Evolutionary conservation across 2,329 filamentous ascomycete genomes (phyloP).

Genomic region (Diaporthe citrichinensis): DNA sequence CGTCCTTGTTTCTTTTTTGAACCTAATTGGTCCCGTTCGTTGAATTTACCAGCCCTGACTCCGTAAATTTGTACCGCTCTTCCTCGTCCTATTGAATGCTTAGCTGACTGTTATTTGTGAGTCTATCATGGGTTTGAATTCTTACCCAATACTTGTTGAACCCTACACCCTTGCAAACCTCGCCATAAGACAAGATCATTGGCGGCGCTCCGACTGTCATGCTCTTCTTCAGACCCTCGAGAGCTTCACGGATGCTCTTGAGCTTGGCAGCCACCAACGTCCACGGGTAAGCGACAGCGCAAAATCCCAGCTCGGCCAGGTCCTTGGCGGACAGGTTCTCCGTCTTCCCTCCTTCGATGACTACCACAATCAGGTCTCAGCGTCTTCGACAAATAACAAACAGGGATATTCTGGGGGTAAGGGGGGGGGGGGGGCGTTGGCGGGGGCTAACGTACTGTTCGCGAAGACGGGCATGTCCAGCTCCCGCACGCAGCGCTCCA

Average conservation of each 20-base stretch:
- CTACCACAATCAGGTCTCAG: neutral
- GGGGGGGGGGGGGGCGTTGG: no score
- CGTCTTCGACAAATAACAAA: neutral
- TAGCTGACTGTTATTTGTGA: neutral
- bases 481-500: constrained; percentile 55
- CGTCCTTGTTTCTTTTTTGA: neutral
- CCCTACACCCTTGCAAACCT: neutral
- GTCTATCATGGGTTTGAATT: neutral
- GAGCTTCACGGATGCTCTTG: constrained; percentile 2
- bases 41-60: neutral
- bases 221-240: constrained; percentile 10
- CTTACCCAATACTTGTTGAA: constrained; percentile 9
- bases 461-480: constrained; percentile 57
- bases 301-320: constrained; percentile 54
- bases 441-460: no score
- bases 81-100: neutral
- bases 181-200: neutral
- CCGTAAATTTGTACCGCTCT: neutral
- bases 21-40: neutral
- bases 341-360: constrained; percentile 52
- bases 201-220: constrained; percentile 1
- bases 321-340: constrained; percentile 53
- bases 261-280: constrained; percentile 58
- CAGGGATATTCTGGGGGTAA: neutral
- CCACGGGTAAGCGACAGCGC: constrained; percentile 60